Percentiles rank a stretch among this genome's conserved stretches.
Evolutionary conservation across 2,329 filamentous ascomycete genomes (phyloP).

Genomic region (Lachnellula arida): DNA sequence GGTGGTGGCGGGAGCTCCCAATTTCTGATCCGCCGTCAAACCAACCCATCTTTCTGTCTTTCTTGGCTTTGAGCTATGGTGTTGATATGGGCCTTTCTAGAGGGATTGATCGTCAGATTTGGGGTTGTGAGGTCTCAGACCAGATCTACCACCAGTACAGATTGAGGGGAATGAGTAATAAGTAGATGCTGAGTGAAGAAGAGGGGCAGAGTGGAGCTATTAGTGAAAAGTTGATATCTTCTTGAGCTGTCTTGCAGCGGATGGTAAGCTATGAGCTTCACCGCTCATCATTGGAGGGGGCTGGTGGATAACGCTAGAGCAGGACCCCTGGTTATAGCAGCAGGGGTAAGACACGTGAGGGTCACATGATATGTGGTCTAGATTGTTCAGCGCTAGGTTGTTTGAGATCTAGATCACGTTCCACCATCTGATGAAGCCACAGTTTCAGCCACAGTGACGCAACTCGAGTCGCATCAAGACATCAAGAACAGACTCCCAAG

Average conservation of each 20-base stretch:
- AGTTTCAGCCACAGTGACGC: not conserved
- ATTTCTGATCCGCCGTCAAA: slow-evolving; percentile 37
- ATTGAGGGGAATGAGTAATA: not conserved
- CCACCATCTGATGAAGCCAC: not conserved
- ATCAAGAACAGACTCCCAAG: not conserved
- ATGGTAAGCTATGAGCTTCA: slow-evolving; percentile 6
- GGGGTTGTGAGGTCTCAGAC: not conserved
- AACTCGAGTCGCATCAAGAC: not conserved
- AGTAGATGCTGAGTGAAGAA: not conserved
- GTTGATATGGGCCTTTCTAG: not conserved
- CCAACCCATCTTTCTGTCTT: slow-evolving; percentile 38
- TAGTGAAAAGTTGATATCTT: not conserved
- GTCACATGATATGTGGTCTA: not conserved
- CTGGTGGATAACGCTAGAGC: slow-evolving; percentile 1
- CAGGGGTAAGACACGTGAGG: not conserved
- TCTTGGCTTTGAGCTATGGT: not conserved
- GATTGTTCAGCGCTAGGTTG: not conserved
- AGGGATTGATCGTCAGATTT: not conserved
- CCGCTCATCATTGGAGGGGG: slow-evolving; percentile 14
- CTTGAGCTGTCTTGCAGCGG: not conserved
- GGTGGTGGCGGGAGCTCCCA: slow-evolving; percentile 26
- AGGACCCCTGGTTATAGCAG: not conserved
- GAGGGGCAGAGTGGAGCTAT: not conserved
- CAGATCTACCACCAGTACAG: not conserved
- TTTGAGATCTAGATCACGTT: not conserved